Evolutionary conservation across 306 rosid species (phyloP), one percentile per base, ranked within the genome.

Genomic region (Dryas drummondii): DNA sequence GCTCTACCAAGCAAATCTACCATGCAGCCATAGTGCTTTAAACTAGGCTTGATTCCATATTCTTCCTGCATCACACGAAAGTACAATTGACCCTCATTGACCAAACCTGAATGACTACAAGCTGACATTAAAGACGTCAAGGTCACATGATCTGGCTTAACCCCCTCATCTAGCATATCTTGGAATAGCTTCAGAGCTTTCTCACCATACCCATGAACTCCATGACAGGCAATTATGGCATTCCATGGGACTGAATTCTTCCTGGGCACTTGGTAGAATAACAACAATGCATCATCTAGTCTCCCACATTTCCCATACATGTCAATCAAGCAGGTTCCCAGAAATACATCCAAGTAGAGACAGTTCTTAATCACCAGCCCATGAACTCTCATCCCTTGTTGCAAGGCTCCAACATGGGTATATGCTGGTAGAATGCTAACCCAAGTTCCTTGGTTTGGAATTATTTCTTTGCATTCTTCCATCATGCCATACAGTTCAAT

Each of bases 271-370:
- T 83, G 54, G 37, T 73, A 68, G 79, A 86, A 86, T 56, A 83
- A 68, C 4, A 79, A 80, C 78, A 83, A 4, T 46, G 89, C 87
- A 75, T 83, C 87, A 53, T 79, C 85, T 72, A 83, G 48, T 64
- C 80, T 78, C 40, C 89, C 89, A 46, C 89, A 86, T 83, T 86
- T 86, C 75, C 87, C 89, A 48, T 86, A 86, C 87, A 86, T 80
- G 76, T 86, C 89, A 48, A 83, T 63, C 60, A 86, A 71, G 81
- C 87, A 80, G 44, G 89, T 86, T 56, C 73, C 85, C 37, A 86
- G 82, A 48, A 80, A 86, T 76, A 83, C 72, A 51, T 86, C 89
- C 22, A 72, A 44, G 78, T 83, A 71, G 32, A 83, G 78, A 68
- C 17, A 22, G 44, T 75, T 68, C 80, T 86, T 86, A 12, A 83